phyloP scores from a whole-genome alignment of 768 basidiomycete species.

The Mycena galericulata region DNA sequence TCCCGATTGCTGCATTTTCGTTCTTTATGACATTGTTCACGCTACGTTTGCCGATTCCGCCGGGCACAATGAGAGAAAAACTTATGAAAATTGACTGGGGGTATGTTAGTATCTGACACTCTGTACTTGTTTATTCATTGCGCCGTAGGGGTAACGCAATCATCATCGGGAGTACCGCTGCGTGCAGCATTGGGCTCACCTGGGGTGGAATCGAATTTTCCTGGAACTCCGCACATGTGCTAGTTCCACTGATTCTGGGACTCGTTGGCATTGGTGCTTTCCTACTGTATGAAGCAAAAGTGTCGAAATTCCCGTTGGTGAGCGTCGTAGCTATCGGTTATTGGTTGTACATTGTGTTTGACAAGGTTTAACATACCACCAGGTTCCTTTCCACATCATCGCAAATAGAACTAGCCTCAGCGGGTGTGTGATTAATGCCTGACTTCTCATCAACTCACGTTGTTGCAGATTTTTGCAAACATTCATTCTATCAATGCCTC shows the following conservation, averaged over 20 bases:
- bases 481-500: background rate
- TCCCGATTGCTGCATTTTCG: constrained; percentile 31
- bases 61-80: too few relatives aligned
- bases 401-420: background rate
- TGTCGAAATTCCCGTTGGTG: background rate
- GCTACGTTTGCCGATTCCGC: too few relatives aligned
- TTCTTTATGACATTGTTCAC: too few relatives aligned
- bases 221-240: background rate
- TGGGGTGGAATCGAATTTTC: background rate
- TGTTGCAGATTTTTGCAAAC: background rate
- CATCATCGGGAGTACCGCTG: background rate
- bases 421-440: background rate
- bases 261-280: background rate
- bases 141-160: background rate
- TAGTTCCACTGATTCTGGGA: background rate
- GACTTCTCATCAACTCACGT: background rate
- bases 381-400: background rate
- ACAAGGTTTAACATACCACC: background rate
- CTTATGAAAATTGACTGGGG: background rate
- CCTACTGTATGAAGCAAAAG: background rate
- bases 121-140: background rate
- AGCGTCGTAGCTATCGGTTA: background rate
- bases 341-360: too few relatives aligned
- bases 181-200: background rate
- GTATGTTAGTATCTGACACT: background rate